Conservation (phyloP, 2,329 filamentous ascomycete genomes). For the Xylariales sp. region DNA sequence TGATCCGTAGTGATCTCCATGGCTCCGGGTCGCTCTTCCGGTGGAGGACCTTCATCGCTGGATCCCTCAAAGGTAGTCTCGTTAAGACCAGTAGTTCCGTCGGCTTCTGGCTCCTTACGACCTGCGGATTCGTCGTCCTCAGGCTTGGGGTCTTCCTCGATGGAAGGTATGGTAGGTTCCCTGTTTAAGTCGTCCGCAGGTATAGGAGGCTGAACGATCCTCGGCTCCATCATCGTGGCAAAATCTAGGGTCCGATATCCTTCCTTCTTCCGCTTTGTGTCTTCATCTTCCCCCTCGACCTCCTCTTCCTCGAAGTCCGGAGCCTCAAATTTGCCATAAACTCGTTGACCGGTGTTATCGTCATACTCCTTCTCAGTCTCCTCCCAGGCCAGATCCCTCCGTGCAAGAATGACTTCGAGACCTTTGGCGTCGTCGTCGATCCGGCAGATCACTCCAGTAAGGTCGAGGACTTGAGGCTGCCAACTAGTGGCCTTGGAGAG, state of each 20-base stretch:
- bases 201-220: constrained; percentile 50
- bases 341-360: constrained; percentile 61
- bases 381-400: constrained; percentile 58
- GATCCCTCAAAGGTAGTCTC: constrained; percentile 10
- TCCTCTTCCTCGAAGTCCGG: constrained; percentile 59
- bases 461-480: constrained; percentile 58
- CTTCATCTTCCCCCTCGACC: constrained; percentile 41
- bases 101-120: too few species aligned
- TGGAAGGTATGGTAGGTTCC: constrained; percentile 3
- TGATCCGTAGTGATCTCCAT: background rate
- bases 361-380: constrained; percentile 57
- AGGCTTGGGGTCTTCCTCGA: background rate
- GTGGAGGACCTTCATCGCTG: background rate
- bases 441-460: constrained; percentile 63
- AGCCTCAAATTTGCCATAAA: constrained; percentile 76
- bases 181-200: constrained; percentile 8
- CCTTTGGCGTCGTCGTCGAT: constrained; percentile 43
- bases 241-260: constrained; percentile 58
- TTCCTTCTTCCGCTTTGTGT: constrained; percentile 33
- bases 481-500: constrained; percentile 59
- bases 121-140: too few species aligned
- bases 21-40: background rate
- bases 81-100: background rate
- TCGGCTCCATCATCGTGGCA: constrained; percentile 62
- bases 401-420: constrained; percentile 62